Evolutionary conservation across 2,329 filamentous ascomycete species (phyloP), one percentile per base, ranked within the genome.

Genomic region (Alternaria rosae): DNA sequence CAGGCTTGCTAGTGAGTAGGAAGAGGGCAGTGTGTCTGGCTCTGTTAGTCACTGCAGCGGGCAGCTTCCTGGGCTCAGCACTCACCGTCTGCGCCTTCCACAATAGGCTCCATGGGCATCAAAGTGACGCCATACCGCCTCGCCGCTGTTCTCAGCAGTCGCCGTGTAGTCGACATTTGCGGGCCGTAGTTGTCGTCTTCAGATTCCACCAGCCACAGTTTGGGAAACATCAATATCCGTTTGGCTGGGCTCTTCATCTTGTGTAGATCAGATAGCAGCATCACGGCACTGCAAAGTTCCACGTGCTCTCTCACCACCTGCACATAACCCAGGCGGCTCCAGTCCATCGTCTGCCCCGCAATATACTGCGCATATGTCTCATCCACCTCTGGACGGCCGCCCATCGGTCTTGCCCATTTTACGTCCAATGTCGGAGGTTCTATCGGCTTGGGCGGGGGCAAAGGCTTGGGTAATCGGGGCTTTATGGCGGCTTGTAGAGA

Each of bases 401-500:
- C 74, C 50, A 77, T 66, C 0, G 76, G 75, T 48, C 76, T 65
- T 23, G 77, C 77, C 77, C 76, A 79, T 69, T 79, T 79, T 15
- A 68, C 71, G 48, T 78, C 74, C 43, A 79, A 63, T 41, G 71
- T 78, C 5, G 76, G 77, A 21, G 75, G 74, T 20, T 65, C 66
- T 47, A 77, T 72, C 74, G 81, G 66, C 53, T 70, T 72, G 9
- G 71, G 61, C 15, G 70, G 66, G 50, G 75, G 73, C 6, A 82
- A 72, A 17, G 81, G 78, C 57, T 78, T 77, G 0, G 82, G 82
- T 54, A 73, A 83, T 78, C 65, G 84, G 53, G 84, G 85, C 68
- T 85, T 86, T 71, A 97, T 90, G 17, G 91, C 91, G 58, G 85
- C 83, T 71, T 94, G 91, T 30, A 97, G 85, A 70, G 90, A 90